A percentile compares a stretch with the other conserved stretches of the same genome.
These are phyloP conservation scores for Xerocomellus intermedius DNA, from an alignment of 768 basidiomycete species.

Conservation along the genomic window DNA sequence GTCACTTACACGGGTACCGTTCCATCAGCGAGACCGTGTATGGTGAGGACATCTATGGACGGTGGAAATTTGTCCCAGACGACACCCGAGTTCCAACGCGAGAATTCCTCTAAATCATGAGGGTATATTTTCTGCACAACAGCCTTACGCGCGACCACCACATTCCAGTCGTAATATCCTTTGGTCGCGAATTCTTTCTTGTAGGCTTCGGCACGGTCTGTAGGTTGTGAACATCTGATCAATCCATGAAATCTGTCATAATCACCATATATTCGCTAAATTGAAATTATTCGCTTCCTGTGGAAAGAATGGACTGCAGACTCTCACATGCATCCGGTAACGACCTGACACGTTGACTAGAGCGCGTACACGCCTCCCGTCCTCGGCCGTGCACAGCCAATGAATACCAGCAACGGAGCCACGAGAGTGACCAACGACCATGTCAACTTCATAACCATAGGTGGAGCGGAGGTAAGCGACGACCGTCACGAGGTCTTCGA, in stretches of 20 bases:
- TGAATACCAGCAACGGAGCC: slow-evolving; percentile 65
- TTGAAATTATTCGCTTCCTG: slow-evolving; percentile 1
- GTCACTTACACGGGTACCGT: slow-evolving; percentile 66
- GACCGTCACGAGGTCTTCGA: slow-evolving; percentile 65
- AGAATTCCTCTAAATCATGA: slow-evolving; percentile 60
- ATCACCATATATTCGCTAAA: slow-evolving; percentile 31
- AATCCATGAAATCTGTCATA: neutral
- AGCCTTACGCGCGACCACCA: slow-evolving; percentile 63
- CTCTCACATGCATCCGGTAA: slow-evolving; percentile 74
- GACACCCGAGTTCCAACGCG: slow-evolving; percentile 61
- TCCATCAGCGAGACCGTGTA: slow-evolving; percentile 72
- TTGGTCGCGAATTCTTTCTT: slow-evolving; percentile 49
- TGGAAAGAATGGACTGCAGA: neutral
- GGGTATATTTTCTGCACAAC: slow-evolving; percentile 52
- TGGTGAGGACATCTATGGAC: slow-evolving; percentile 62
- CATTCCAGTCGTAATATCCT: slow-evolving; percentile 63
- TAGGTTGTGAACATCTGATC: slow-evolving; percentile 1
- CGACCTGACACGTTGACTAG: slow-evolving; percentile 77
- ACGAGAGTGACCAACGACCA: slow-evolving; percentile 77
- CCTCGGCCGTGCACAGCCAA: slow-evolving; percentile 66
- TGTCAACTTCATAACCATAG: slow-evolving; percentile 66
- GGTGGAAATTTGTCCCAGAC: slow-evolving; percentile 70
- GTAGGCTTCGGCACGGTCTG: slow-evolving; percentile 37
- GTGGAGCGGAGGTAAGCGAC: slow-evolving; percentile 55
- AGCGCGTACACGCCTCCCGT: slow-evolving; percentile 53